These are phyloP conservation scores for Phytophthora hybrid DNA, from an alignment of 352 stramenopile genomes.

Conservation along the genomic window DNA sequence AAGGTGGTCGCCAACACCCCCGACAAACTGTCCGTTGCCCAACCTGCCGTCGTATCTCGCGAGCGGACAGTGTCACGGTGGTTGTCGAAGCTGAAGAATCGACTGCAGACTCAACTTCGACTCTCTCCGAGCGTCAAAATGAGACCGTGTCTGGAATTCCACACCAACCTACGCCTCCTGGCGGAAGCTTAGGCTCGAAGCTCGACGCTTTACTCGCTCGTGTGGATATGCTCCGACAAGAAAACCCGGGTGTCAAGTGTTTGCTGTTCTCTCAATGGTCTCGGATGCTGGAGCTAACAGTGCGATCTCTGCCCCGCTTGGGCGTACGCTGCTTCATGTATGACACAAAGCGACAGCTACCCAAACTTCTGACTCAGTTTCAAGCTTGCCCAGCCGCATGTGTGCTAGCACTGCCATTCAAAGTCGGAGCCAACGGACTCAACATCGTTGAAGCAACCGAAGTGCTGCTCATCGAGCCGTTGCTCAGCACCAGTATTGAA, in stretches of 20 bases:
- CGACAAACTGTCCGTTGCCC: conserved; percentile 57
- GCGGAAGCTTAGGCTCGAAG: conserved; percentile 73
- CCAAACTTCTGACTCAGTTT: conserved; percentile 58
- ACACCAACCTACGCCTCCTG: background rate
- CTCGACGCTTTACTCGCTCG: conserved; percentile 69
- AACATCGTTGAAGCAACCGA: conserved; percentile 94
- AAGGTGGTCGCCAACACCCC: conserved; percentile 25
- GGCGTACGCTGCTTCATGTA: conserved; percentile 83
- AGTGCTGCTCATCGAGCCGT: conserved; percentile 92
- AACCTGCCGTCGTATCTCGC: conserved; percentile 58
- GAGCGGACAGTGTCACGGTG: conserved; percentile 30
- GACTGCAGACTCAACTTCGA: conserved; percentile 4
- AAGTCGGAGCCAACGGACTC: conserved; percentile 92
- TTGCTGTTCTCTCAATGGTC: conserved; percentile 94
- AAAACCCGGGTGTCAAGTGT: conserved; percentile 79
- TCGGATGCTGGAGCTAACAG: conserved; percentile 73
- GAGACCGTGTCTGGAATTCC: conserved; percentile 4
- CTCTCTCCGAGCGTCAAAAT: conserved; percentile 6
- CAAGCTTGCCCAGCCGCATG: conserved; percentile 57
- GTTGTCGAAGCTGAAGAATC: conserved; percentile 28
- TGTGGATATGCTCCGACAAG: conserved; percentile 53
- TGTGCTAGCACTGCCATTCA: conserved; percentile 84
- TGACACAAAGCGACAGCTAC: conserved; percentile 61
- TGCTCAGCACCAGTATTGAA: conserved; percentile 89
- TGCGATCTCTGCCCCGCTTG: conserved; percentile 41